phyloP scores from a whole-genome alignment of 129 eudicot genomes.

The Centrapalus pauciflorus region DNA sequence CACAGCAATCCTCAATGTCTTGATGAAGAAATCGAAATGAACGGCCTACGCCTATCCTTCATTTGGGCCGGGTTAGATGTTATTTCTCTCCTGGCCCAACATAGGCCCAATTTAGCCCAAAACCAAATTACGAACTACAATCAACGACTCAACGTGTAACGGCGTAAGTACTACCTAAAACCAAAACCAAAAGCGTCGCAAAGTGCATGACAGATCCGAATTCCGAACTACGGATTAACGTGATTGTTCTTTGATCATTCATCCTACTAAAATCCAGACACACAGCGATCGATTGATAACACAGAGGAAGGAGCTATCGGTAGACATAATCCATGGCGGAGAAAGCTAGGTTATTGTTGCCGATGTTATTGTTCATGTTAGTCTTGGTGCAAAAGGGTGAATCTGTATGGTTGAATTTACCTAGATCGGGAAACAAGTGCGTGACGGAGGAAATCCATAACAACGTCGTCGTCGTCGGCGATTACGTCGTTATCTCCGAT shows the following conservation, averaged over 20 bases:
- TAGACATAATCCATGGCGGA: constrained; percentile 18
- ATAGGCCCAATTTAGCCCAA: not conserved
- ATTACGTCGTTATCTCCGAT: constrained; percentile 81
- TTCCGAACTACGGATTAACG: constrained; percentile 4
- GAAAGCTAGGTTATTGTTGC: constrained; percentile 7
- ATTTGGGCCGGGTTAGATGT: not conserved
- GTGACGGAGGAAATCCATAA: constrained; percentile 87
- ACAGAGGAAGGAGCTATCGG: not conserved
- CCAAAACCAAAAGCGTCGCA: constrained; percentile 8
- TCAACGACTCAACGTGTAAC: not conserved
- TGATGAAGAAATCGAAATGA: constrained; percentile 27
- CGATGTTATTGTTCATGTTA: constrained; percentile 5
- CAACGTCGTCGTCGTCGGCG: constrained; percentile 88
- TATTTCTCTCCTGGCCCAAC: too few species aligned
- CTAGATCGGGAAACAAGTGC: constrained; percentile 66
- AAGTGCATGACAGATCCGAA: constrained; percentile 16
- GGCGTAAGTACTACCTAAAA: not conserved
- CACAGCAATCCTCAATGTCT: constrained; percentile 35
- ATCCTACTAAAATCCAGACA: constrained; percentile 2
- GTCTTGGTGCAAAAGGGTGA: constrained; percentile 24
- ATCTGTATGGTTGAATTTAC: constrained; percentile 68
- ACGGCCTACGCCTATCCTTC: constrained; percentile 26
- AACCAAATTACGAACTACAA: not conserved
- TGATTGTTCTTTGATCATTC: constrained; percentile 13
- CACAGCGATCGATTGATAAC: not conserved